These are phyloP conservation scores for Forsythia viridissima DNA, from an alignment of 257 asterid species.

Conservation along the genomic window DNA sequence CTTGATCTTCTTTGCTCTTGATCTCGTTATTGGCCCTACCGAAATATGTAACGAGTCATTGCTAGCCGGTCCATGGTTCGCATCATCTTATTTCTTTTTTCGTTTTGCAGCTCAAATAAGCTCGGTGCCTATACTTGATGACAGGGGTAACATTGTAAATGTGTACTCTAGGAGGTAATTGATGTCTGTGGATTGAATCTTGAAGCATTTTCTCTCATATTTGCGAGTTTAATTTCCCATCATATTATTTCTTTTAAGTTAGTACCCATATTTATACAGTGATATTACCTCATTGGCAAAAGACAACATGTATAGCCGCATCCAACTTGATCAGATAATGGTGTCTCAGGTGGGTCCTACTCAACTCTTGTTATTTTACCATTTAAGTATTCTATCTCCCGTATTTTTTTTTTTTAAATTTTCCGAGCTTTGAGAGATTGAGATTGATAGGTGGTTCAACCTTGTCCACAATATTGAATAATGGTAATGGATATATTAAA, in stretches of 20 bases:
- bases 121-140: constrained; percentile 63
- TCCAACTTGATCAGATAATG: constrained; percentile 54
- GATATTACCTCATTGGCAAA: constrained; percentile 67
- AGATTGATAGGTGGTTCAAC: background rate
- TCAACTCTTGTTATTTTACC: background rate
- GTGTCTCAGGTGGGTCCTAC: constrained; percentile 52
- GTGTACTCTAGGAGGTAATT: constrained; percentile 64
- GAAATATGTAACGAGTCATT: no score
- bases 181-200: constrained; percentile 10
- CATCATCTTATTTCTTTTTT: background rate
- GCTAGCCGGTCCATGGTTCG: no score
- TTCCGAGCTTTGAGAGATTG: background rate
- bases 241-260: background rate
- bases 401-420: background rate
- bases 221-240: background rate
- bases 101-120: constrained; percentile 58
- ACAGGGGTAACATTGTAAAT: constrained; percentile 44
- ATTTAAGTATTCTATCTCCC: background rate
- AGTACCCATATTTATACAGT: constrained; percentile 35
- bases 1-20: no score
- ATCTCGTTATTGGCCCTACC: no score
- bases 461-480: background rate
- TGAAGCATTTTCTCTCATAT: constrained; percentile 4
- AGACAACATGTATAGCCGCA: constrained; percentile 45
- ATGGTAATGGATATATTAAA: background rate